Base-by-base conservation (phyloP, 2,329 filamentous ascomycete genomes). In the Chalaropsis thielavioides region DNA sequence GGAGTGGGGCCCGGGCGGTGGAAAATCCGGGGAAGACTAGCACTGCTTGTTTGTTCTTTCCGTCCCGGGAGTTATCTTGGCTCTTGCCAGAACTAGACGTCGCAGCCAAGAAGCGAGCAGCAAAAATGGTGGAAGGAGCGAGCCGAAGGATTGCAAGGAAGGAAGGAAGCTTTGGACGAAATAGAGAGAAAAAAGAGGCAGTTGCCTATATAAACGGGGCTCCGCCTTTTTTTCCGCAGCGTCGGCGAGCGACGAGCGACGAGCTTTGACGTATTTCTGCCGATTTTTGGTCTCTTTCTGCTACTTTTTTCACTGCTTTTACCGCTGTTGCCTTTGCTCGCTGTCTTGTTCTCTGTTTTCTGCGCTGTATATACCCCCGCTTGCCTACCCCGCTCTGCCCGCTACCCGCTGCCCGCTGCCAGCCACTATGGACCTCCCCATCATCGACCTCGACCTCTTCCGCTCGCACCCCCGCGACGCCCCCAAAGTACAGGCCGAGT, bases 361-460 rank as follows among this genome's bases (percentile, higher is more conserved):
- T 35, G 31, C 31, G 31, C 46, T 22, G 8, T 15, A 41, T 31
- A 38, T 38, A 38, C 35, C 35, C 35, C 35, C 7, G 3, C 8
- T 17, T 58, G 24, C 8, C 27, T 3, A 3, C 51, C 51, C 31
- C 46, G 13, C 19, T 44, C n/a, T 13, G 15, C 15, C 38, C 6
- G n/a, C 35, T 8, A 8, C 11, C 46, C 4, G 27, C 22, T 31
- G 31, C 8, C 13, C 15, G 68, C n/a, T n/a, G n/a, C n/a, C n/a
- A n/a, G n/a, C n/a, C n/a, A n/a, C 73, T 49, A 85, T 85, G 82
- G 79, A 84, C 68, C 78, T 85, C 62, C 82, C 82, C 61, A 74
- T 85, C 70, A 75, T 84, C 71, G 79, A 85, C 74, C 79, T 85
- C 41, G 81, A 85, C 72, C 68, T 81, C 69, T 85, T 82, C 71